phyloP scores from a whole-genome alignment of 73 alveolate species.

The Paramecium tetraurelia region DNA sequence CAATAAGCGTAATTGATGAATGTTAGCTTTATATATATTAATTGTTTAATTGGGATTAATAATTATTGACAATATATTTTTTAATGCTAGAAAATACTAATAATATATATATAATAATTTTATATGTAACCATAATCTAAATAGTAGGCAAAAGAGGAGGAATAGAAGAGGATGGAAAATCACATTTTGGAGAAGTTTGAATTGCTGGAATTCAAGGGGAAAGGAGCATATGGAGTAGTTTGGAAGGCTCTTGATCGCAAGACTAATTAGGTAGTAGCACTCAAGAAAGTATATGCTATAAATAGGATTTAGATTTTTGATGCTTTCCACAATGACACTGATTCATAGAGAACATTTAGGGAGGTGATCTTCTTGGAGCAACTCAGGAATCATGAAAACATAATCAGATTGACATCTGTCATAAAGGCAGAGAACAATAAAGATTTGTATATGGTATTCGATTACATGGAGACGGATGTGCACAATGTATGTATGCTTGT shows the following conservation, averaged over 20 bases:
- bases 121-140: slow-evolving; percentile 13
- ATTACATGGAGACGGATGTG: slow-evolving; percentile 86
- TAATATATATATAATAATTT: background rate
- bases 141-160: background rate
- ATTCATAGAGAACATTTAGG: slow-evolving; percentile 80
- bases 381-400: slow-evolving; percentile 79
- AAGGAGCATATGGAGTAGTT: slow-evolving; percentile 92
- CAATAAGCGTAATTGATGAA: background rate
- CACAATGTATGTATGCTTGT: slow-evolving; percentile 66
- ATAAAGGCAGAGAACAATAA: slow-evolving; percentile 85
- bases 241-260: slow-evolving; percentile 82
- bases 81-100: background rate
- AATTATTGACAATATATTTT: background rate
- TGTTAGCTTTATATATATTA: background rate
- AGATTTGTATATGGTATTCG: slow-evolving; percentile 83
- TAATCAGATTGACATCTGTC: slow-evolving; percentile 68
- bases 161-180: slow-evolving; percentile 61
- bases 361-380: slow-evolving; percentile 75
- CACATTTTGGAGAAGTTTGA: slow-evolving; percentile 77
- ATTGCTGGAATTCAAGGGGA: slow-evolving; percentile 74
- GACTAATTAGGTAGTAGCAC: slow-evolving; percentile 79
- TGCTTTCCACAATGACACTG: slow-evolving; percentile 79
- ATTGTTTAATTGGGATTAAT: background rate
- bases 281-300: slow-evolving; percentile 70
- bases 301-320: slow-evolving; percentile 64